A percentile compares a stretch with the other conserved stretches of the same genome.
Evolutionary conservation across 2,329 filamentous ascomycete species (phyloP).

Genomic region (Botrytis aclada): DNA sequence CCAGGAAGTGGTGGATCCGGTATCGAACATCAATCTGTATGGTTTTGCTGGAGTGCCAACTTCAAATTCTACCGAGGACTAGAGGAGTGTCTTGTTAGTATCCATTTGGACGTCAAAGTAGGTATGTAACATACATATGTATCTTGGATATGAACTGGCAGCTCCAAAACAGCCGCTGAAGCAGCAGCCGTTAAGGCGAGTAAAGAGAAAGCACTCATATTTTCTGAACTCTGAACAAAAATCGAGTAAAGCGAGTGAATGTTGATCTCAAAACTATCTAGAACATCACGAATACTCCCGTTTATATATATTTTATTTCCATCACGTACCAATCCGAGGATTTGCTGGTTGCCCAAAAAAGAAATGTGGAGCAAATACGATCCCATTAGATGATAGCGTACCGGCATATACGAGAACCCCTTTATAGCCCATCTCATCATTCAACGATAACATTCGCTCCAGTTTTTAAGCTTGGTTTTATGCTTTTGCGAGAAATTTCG

Average conservation of each 20-base stretch:
- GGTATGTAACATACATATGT: not conserved
- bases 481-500: not conserved
- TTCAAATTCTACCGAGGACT: not conserved
- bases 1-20: conserved; percentile 8
- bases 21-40: conserved; percentile 9
- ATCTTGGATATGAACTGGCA: not conserved
- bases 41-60: conserved; percentile 12
- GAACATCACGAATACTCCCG: not conserved
- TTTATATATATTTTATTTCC: not conserved
- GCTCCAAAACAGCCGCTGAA: conserved; percentile 1
- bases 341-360: not conserved
- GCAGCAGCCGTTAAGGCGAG: not conserved
- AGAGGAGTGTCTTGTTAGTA: not conserved
- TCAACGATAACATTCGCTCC: not conserved
- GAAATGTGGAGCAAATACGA: not conserved
- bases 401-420: not conserved
- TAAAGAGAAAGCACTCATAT: not conserved
- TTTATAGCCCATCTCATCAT: not conserved
- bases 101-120: not conserved
- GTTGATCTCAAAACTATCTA: not conserved
- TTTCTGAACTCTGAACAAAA: not conserved
- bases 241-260: not conserved
- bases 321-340: not conserved
- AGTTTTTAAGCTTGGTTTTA: too few species aligned
- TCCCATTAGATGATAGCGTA: conserved; percentile 1